Percentiles rank a stretch among this genome's conserved stretches.
These are phyloP conservation scores for Blastocystis sp. DNA, from an alignment of 352 stramenopile species.

Conservation along the genomic window DNA sequence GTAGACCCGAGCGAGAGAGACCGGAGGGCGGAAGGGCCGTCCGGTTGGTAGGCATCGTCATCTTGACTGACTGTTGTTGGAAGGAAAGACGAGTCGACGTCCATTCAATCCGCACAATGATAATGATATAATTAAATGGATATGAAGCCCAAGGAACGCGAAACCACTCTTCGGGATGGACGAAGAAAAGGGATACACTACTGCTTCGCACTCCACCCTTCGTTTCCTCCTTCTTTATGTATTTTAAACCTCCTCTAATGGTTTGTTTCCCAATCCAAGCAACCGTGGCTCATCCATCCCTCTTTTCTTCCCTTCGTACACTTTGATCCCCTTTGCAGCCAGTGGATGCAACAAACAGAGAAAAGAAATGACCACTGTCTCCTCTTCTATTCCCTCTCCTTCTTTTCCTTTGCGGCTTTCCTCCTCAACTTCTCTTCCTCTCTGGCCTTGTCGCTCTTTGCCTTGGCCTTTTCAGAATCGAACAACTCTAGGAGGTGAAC, in stretches of 20 bases:
- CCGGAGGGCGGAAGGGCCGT: not conserved
- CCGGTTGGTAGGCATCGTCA: not conserved
- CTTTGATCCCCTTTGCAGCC: no score
- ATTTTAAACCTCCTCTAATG: no score
- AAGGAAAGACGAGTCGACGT: not conserved
- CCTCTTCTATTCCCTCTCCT: not conserved
- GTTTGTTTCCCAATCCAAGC: no score
- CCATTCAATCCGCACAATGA: conserved; percentile 21
- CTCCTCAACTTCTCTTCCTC: conserved; percentile 1
- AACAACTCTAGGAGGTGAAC: conserved; percentile 48
- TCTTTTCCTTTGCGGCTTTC: not conserved
- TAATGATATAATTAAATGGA: conserved; percentile 39
- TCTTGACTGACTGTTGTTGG: not conserved
- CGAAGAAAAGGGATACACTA: conserved; percentile 1
- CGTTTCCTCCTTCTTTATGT: no score
- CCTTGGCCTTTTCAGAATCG: conserved; percentile 32
- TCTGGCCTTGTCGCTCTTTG: conserved; percentile 31
- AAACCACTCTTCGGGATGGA: not conserved
- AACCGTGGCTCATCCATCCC: no score
- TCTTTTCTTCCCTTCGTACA: no score
- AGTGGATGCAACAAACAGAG: no score
- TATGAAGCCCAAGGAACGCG: not conserved
- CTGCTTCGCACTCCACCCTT: not conserved
- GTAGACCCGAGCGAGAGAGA: conserved; percentile 26
- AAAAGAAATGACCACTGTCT: not conserved